Evolutionary conservation across 257 asterid species (phyloP).

Genomic region (Fraxinus pennsylvanica): DNA sequence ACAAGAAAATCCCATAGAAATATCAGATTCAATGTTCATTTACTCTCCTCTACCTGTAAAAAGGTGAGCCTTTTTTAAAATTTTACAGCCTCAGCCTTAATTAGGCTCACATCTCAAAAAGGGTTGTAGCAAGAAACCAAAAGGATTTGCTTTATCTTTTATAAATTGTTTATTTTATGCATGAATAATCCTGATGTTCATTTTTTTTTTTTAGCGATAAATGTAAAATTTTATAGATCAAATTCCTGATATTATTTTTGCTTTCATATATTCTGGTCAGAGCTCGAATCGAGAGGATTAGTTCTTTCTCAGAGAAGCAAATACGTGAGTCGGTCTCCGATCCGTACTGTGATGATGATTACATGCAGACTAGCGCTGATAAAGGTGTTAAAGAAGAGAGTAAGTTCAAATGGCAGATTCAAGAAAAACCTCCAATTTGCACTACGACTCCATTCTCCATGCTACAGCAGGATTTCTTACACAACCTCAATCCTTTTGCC

Average conservation of each 20-base stretch:
- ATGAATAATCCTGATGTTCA: neutral
- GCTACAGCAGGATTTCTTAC: conserved; percentile 22
- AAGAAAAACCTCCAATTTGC: conserved; percentile 12
- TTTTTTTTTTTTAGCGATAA: no score
- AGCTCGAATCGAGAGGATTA: conserved; percentile 44
- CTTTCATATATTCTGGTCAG: conserved; percentile 22
- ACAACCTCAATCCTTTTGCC: conserved; percentile 41
- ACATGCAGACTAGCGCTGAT: conserved; percentile 45
- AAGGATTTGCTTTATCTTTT: conserved; percentile 19
- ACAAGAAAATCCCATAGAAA: conserved; percentile 5
- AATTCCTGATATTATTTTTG: conserved; percentile 16
- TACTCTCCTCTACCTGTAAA: conserved; percentile 37
- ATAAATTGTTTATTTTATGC: neutral
- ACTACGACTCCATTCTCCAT: conserved; percentile 20
- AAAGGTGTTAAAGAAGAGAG: conserved; percentile 26
- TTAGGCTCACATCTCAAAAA: conserved; percentile 37
- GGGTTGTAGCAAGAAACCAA: conserved; percentile 19
- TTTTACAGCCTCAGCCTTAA: neutral
- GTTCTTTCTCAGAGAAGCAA: conserved; percentile 39
- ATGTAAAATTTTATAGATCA: no score
- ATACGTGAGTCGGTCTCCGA: conserved; percentile 37
- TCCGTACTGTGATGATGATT: conserved; percentile 59
- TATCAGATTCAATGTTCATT: neutral
- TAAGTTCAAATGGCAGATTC: conserved; percentile 38
- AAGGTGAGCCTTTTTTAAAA: conserved; percentile 41